A percentile compares a stretch with the other conserved stretches of the same genome.
Conservation (phyloP, 2,329 filamentous ascomycete species). For the Penicillium sp. region DNA sequence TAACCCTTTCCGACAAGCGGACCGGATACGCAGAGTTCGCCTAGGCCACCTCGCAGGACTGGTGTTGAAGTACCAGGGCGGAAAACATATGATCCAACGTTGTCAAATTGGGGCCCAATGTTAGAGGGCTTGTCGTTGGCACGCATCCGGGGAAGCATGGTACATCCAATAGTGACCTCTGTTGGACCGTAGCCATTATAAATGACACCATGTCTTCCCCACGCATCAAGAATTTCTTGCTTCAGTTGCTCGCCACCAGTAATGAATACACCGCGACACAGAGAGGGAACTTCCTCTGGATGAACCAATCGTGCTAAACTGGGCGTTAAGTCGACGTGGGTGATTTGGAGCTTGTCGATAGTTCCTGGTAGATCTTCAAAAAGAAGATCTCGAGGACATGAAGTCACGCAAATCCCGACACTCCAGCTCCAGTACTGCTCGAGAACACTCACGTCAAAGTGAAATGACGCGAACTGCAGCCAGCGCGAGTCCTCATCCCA, state of each 20-base stretch:
- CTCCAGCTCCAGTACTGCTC: conserved; percentile 97
- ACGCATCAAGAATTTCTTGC: conserved; percentile 81
- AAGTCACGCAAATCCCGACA: conserved; percentile 78
- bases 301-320: conserved; percentile 76
- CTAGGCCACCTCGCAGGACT: conserved; percentile 73
- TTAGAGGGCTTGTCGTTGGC: conserved; percentile 77
- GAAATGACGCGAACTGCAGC: conserved; percentile 90
- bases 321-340: conserved; percentile 88
- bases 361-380: conserved; percentile 75
- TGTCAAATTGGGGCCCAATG: conserved; percentile 81
- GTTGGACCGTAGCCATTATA: conserved; percentile 94
- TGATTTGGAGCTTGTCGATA: conserved; percentile 71
- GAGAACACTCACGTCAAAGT: conserved; percentile 89
- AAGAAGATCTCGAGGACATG: conserved; percentile 77
- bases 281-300: conserved; percentile 73
- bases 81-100: conserved; percentile 81
- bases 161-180: conserved; percentile 88
- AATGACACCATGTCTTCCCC: conserved; percentile 76
- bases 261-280: conserved; percentile 84
- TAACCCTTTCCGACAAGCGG: conserved; percentile 88
- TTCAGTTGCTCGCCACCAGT: conserved; percentile 86
- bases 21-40: conserved; percentile 85
- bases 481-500: conserved; percentile 74
- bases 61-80: conserved; percentile 65
- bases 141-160: conserved; percentile 81